Evolutionary conservation across 2,329 filamentous ascomycete genomes (phyloP).

Genomic region (Thermothelomyces thermophilus): DNA sequence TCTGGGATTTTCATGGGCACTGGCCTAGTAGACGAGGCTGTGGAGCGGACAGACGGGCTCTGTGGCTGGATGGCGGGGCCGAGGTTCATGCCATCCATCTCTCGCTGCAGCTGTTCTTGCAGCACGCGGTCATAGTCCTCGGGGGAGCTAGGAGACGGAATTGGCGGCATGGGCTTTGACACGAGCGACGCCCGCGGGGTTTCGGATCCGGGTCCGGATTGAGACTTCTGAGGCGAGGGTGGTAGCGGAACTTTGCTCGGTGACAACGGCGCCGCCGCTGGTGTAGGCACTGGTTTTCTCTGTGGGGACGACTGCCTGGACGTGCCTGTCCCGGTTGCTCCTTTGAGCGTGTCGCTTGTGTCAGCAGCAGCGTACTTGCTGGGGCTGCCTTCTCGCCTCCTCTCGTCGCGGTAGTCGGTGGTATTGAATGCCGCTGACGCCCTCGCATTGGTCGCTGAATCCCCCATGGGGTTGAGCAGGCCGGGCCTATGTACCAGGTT

Average conservation of each 20-base stretch:
- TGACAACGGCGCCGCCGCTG: constrained; percentile 47
- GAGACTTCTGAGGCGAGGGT: constrained; percentile 47
- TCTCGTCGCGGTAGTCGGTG: constrained; percentile 46
- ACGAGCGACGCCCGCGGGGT: constrained; percentile 40
- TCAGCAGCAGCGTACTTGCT: constrained; percentile 40
- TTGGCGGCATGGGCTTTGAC: constrained; percentile 41
- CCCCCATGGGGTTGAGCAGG: constrained; percentile 66
- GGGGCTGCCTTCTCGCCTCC: constrained; percentile 44
- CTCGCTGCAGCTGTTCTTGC: constrained; percentile 57
- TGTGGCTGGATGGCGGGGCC: constrained; percentile 34
- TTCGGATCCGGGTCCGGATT: constrained; percentile 32
- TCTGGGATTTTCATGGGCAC: constrained; percentile 43
- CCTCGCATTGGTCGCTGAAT: constrained; percentile 72
- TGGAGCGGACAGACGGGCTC: constrained; percentile 31
- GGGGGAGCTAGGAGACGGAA: constrained; percentile 43
- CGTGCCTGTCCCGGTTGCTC: constrained; percentile 38
- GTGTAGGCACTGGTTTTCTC: constrained; percentile 45
- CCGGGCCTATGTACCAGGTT: constrained; percentile 50
- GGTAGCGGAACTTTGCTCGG: constrained; percentile 57
- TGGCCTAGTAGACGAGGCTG: constrained; percentile 33
- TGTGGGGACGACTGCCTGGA: constrained; percentile 56
- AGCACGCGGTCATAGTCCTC: constrained; percentile 53
- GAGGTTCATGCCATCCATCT: constrained; percentile 53
- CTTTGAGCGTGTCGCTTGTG: constrained; percentile 50
- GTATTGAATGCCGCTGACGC: constrained; percentile 47